Conservation (phyloP, 768 basidiomycete genomes). For the Clavulina sp. region DNA sequence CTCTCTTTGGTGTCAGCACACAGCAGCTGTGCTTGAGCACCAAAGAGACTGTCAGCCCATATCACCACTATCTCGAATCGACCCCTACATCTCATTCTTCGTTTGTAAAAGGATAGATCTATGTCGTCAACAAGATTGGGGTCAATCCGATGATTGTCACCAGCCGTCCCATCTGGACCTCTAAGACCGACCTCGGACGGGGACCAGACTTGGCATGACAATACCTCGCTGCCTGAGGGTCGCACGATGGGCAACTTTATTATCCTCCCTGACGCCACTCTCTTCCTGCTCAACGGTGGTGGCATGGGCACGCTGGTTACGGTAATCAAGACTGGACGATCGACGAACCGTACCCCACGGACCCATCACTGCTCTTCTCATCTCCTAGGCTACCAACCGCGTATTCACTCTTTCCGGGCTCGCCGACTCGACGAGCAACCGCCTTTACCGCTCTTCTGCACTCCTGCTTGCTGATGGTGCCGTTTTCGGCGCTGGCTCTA, state of each 20-base stretch:
- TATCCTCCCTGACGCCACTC: slow-evolving; percentile 46
- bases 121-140: slow-evolving; percentile 66
- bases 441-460: slow-evolving; percentile 70
- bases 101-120: slow-evolving; percentile 2
- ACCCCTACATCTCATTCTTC: not conserved
- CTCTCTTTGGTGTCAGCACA: slow-evolving; percentile 7
- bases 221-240: slow-evolving; percentile 47
- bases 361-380: slow-evolving; percentile 51
- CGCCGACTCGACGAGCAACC: slow-evolving; percentile 38
- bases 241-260: slow-evolving; percentile 63
- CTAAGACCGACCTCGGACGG: slow-evolving; percentile 51
- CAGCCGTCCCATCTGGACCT: slow-evolving; percentile 69
- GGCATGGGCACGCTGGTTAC: slow-evolving; percentile 48
- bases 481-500: slow-evolving; percentile 59
- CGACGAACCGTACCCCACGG: slow-evolving; percentile 53
- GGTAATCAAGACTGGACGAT: slow-evolving; percentile 15
- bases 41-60: slow-evolving; percentile 4
- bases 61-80: not conserved
- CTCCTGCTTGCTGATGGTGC: slow-evolving; percentile 53
- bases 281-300: slow-evolving; percentile 55
- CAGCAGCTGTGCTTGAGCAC: slow-evolving; percentile 12
- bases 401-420: slow-evolving; percentile 54
- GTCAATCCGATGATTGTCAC: slow-evolving; percentile 60
- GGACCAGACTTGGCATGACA: slow-evolving; percentile 53
- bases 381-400: slow-evolving; percentile 47